Evolutionary conservation across 148 eudicot species (phyloP).

Genomic region (Beta vulgaris): DNA sequence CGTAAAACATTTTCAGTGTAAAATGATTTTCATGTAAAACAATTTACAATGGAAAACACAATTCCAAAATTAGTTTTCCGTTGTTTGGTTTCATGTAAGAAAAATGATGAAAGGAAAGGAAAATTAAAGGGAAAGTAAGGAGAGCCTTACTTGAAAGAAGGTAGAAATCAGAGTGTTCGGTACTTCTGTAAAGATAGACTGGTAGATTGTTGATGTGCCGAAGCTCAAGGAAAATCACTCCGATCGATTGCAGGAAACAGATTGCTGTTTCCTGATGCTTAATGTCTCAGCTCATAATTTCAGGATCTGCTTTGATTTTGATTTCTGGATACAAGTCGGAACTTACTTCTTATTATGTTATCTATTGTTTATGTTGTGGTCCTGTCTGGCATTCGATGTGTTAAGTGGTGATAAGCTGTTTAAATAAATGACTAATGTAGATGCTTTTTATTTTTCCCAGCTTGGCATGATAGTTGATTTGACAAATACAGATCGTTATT

Average conservation of each 20-base stretch:
- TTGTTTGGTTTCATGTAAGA: too few species aligned
- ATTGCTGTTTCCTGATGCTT: not conserved
- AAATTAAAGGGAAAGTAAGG: too few species aligned
- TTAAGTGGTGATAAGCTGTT: not conserved
- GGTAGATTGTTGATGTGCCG: not conserved
- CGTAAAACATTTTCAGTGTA: too few species aligned
- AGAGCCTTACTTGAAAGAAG: not conserved
- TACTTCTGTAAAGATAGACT: not conserved
- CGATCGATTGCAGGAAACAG: not conserved
- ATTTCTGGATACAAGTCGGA: not conserved
- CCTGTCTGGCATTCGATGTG: not conserved
- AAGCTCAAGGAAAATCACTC: not conserved
- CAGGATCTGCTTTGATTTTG: not conserved
- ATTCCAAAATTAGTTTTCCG: too few species aligned
- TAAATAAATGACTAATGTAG: not conserved
- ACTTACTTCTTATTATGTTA: not conserved
- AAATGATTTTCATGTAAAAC: too few species aligned
- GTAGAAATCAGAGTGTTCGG: not conserved
- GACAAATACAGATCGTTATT: conserved; percentile 95
- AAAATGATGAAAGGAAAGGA: too few species aligned
- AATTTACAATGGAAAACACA: too few species aligned
- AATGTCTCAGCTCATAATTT: not conserved
- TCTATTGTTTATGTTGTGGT: not conserved
- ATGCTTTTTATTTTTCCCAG: conserved; percentile 42
- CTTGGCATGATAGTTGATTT: conserved; percentile 96